Conservation (phyloP, 306 rosid genomes). For the Clitoria ternatea region DNA sequence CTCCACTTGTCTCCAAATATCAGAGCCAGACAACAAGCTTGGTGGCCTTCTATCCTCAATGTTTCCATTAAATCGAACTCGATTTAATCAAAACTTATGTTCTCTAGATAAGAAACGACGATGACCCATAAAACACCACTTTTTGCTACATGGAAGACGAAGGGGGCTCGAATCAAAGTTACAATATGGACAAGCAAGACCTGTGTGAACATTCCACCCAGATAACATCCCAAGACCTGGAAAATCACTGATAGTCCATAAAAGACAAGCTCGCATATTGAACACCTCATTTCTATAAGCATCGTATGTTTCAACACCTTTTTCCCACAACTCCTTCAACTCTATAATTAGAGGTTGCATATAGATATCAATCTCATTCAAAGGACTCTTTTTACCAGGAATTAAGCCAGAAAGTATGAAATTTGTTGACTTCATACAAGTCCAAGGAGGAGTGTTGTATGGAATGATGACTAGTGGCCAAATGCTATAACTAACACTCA, state of each 20-base stretch:
- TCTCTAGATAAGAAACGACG: not conserved
- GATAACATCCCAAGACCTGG: not conserved
- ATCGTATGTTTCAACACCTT: not conserved
- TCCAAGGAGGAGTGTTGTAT: not conserved
- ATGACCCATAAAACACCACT: not conserved
- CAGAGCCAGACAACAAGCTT: no score
- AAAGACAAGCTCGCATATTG: not conserved
- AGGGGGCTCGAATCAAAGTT: not conserved
- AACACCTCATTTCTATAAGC: not conserved
- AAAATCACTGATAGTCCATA: not conserved
- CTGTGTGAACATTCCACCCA: not conserved
- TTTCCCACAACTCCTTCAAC: not conserved
- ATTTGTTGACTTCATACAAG: not conserved
- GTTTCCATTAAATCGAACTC: no score
- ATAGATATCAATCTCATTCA: not conserved
- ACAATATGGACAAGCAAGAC: not conserved
- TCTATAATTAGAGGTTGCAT: not conserved
- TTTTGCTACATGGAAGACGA: not conserved
- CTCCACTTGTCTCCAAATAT: no score
- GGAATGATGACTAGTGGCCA: not conserved
- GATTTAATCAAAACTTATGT: not conserved
- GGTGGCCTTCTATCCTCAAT: no score
- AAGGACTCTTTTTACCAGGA: not conserved
- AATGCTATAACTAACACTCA: not conserved
- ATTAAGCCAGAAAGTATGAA: not conserved